Conservation (phyloP, 306 rosid species). For the Astragalus glycyphyllos region DNA sequence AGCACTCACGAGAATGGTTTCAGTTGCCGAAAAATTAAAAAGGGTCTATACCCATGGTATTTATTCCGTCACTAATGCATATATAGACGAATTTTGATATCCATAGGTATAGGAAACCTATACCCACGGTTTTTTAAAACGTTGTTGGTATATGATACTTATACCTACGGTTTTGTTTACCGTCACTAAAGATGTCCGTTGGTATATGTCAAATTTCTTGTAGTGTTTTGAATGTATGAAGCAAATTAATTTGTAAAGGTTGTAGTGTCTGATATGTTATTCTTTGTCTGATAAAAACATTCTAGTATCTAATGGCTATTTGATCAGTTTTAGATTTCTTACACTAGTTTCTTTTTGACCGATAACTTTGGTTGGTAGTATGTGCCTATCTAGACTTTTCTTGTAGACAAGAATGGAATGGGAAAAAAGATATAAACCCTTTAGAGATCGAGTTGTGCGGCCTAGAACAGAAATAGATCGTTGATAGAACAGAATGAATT, state of each 20-base stretch:
- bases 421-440: background rate
- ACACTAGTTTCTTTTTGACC: background rate
- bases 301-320: background rate
- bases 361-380: background rate
- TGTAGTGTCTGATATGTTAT: background rate
- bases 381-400: background rate
- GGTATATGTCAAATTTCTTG: too few species aligned
- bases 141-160: too few species aligned
- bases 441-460: constrained; percentile 10
- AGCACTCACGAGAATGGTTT: too few species aligned
- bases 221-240: constrained; percentile 27
- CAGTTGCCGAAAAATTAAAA: too few species aligned
- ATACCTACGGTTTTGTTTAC: too few species aligned
- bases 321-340: background rate
- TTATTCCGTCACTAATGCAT: too few species aligned
- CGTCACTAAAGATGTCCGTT: too few species aligned
- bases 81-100: too few species aligned
- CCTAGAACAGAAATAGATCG: background rate
- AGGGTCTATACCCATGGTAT: too few species aligned
- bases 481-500: too few species aligned
- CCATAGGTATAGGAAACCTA: too few species aligned
- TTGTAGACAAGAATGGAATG: constrained; percentile 1
- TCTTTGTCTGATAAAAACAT: background rate
- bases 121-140: too few species aligned
- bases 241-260: constrained; percentile 11